A percentile compares a stretch with the other conserved stretches of the same genome.
phyloP scores from a whole-genome alignment of 2,329 filamentous ascomycete species.

The Amauroascus verrucosus region DNA sequence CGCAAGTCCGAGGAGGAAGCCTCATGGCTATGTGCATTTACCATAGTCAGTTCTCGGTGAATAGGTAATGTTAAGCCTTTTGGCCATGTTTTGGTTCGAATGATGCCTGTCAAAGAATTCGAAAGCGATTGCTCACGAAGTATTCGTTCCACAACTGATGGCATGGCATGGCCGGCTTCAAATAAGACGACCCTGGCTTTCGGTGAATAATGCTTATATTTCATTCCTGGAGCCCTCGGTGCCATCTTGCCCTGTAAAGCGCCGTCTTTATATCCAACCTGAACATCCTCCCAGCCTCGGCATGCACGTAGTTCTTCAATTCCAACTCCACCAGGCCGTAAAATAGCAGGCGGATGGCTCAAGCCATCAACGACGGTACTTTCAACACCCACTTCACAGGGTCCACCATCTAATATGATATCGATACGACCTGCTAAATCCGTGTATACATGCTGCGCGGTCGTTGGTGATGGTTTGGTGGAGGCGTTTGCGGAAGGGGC shows the following conservation, averaged over 20 bases:
- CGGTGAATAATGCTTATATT: constrained; percentile 96
- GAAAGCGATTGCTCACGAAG: constrained; percentile 17
- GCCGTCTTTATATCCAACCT: constrained; percentile 68
- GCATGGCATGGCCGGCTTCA: constrained; percentile 44
- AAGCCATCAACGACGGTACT: constrained; percentile 94
- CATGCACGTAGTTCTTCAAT: constrained; percentile 66
- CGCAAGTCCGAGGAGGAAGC: background rate
- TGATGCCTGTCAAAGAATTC: constrained; percentile 19
- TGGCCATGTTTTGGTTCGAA: constrained; percentile 27
- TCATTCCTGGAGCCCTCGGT: constrained; percentile 91
- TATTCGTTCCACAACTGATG: constrained; percentile 26
- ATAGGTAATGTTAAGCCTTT: constrained; percentile 10
- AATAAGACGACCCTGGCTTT: constrained; percentile 77
- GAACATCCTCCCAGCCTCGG: constrained; percentile 69
- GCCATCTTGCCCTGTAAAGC: constrained; percentile 53
- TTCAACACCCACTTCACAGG: constrained; percentile 82
- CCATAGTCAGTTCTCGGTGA: background rate
- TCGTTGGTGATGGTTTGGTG: constrained; percentile 83
- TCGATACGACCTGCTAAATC: constrained; percentile 75
- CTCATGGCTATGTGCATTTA: constrained; percentile 6
- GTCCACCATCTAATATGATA: constrained; percentile 78
- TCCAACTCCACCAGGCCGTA: constrained; percentile 78
- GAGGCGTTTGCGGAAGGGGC: constrained; percentile 92
- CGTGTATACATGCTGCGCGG: constrained; percentile 76
- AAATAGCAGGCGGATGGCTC: constrained; percentile 64